phyloP scores from a whole-genome alignment of 148 eudicot genomes.

The Amaranthus hypochondriacus region DNA sequence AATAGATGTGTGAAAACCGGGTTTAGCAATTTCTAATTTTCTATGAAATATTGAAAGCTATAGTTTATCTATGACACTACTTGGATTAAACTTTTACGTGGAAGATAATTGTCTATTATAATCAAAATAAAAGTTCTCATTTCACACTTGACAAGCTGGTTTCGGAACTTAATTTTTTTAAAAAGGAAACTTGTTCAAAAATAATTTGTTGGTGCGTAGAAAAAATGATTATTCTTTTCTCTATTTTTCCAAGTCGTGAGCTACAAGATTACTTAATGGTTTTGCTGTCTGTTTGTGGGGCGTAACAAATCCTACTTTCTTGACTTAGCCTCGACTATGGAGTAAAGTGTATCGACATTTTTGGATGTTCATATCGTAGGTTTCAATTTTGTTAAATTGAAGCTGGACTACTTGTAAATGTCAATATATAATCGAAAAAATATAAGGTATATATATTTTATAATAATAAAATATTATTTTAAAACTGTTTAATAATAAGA shows the following conservation, averaged over 20 bases:
- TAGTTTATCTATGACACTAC: too few species aligned
- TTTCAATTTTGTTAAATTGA: too few species aligned
- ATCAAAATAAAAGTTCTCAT: neutral
- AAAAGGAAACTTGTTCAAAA: neutral
- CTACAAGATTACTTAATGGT: neutral
- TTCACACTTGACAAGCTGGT: neutral
- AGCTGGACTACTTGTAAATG: too few species aligned
- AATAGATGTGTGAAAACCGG: too few species aligned
- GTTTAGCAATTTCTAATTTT: too few species aligned
- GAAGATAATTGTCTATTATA: too few species aligned
- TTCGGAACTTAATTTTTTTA: neutral
- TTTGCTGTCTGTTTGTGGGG: slow-evolving; percentile 1
- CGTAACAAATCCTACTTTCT: slow-evolving; percentile 5
- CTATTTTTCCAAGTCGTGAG: neutral
- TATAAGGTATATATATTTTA: too few species aligned
- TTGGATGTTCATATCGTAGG: neutral
- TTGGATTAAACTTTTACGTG: too few species aligned
- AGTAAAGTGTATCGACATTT: neutral
- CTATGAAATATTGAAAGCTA: too few species aligned
- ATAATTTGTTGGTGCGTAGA: neutral
- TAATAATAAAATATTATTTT: too few species aligned
- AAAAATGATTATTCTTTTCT: slow-evolving; percentile 6
- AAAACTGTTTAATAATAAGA: too few species aligned
- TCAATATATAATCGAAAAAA: too few species aligned
- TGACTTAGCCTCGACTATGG: slow-evolving; percentile 5